These are phyloP conservation scores for Castanopsis chinensis DNA, from an alignment of 306 rosid genomes.

Conservation along the genomic window DNA sequence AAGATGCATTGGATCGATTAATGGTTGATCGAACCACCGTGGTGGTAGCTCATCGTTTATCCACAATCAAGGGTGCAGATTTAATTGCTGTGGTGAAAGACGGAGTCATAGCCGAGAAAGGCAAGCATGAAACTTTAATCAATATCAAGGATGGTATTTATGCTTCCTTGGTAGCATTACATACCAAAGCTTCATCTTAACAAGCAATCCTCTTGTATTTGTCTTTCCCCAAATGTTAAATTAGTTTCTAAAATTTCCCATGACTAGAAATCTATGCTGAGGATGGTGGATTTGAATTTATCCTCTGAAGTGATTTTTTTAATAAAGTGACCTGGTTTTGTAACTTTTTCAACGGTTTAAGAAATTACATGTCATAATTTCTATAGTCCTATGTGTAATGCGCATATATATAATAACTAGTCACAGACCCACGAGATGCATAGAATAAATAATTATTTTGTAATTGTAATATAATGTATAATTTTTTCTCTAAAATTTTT, in stretches of 20 bases:
- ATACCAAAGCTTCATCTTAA: conserved; percentile 41
- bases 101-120: conserved; percentile 67
- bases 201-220: neutral
- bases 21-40: conserved; percentile 61
- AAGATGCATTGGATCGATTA: conserved; percentile 64
- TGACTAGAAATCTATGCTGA: no score
- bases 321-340: neutral
- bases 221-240: no score
- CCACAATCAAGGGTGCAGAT: conserved; percentile 62
- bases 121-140: conserved; percentile 59
- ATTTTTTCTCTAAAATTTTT: no score
- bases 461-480: no score
- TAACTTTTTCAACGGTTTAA: neutral
- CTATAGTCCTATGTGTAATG: no score
- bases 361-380: neutral
- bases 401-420: no score
- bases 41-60: conserved; percentile 68
- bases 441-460: no score
- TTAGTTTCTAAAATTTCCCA: no score
- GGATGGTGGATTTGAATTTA: no score
- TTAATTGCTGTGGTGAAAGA: conserved; percentile 64
- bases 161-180: conserved; percentile 63
- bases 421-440: accelerated
- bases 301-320: neutral
- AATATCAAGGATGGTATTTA: conserved; percentile 52